Conservation (phyloP, 2,329 filamentous ascomycete genomes). For the Exophiala xenobiotica region DNA sequence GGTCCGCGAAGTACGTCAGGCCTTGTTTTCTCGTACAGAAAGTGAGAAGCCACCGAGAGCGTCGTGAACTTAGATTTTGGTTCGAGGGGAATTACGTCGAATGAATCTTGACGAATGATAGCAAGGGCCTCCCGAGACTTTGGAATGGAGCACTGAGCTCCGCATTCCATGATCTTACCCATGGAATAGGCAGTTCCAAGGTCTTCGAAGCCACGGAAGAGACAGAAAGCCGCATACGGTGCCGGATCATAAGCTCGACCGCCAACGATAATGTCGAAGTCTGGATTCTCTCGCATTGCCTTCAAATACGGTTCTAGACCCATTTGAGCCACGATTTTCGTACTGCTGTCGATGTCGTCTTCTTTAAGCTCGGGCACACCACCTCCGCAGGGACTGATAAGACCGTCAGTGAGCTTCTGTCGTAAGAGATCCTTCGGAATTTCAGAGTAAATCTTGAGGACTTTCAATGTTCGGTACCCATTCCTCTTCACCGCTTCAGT, state of each 20-base stretch:
- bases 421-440: conserved; percentile 39
- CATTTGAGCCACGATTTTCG: conserved; percentile 47
- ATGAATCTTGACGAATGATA: conserved; percentile 46
- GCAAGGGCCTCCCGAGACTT: conserved; percentile 47
- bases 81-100: conserved; percentile 48
- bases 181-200: conserved; percentile 46
- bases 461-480: conserved; percentile 25
- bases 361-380: conserved; percentile 43
- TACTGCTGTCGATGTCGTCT: conserved; percentile 40
- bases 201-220: conserved; percentile 36
- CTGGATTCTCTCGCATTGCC: conserved; percentile 43
- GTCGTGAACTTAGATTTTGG: conserved; percentile 46
- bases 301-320: conserved; percentile 47
- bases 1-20: conserved; percentile 53
- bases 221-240: conserved; percentile 42
- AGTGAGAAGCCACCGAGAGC: conserved; percentile 52
- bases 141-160: conserved; percentile 48
- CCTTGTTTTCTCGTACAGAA: conserved; percentile 55
- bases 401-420: conserved; percentile 33
- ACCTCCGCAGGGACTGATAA: conserved; percentile 37
- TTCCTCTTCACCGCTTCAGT: neutral
- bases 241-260: conserved; percentile 46
- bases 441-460: conserved; percentile 40
- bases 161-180: conserved; percentile 59
- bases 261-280: conserved; percentile 51